Conservation (phyloP, 73 alveolate genomes). For the Uronychia setigera region DNA sequence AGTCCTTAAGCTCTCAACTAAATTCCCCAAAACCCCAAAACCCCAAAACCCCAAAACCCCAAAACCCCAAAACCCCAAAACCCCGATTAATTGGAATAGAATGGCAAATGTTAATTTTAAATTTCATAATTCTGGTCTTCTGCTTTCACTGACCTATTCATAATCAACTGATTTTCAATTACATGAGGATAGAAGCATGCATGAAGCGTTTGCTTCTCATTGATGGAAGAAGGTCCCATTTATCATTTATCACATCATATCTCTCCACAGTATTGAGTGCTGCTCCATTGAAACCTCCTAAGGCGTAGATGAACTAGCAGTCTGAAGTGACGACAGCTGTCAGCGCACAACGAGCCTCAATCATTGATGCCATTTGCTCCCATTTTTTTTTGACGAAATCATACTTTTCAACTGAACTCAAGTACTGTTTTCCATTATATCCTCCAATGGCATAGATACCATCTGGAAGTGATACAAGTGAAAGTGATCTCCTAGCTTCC, state of each 20-base stretch:
- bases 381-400: conserved; percentile 64
- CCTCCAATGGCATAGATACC: conserved; percentile 95
- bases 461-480: conserved; percentile 88
- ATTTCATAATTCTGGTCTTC: too few relatives aligned
- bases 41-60: too few relatives aligned
- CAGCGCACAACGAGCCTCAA: conserved; percentile 74
- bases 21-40: too few relatives aligned
- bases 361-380: conserved; percentile 68
- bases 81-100: too few relatives aligned
- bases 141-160: too few relatives aligned
- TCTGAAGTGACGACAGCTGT: conserved; percentile 79
- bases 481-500: conserved; percentile 83
- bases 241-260: conserved; percentile 42
- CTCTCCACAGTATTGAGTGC: conserved; percentile 86
- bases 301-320: conserved; percentile 78
- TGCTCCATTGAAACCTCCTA: conserved; percentile 87
- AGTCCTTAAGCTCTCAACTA: too few relatives aligned
- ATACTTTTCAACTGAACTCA: conserved; percentile 75
- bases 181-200: neutral
- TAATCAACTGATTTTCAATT: too few relatives aligned
- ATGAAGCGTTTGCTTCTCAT: neutral
- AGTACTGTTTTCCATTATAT: conserved; percentile 81
- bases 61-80: too few relatives aligned
- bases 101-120: too few relatives aligned
- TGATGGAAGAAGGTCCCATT: neutral